A percentile compares a stretch with the other conserved stretches of the same genome.
These are phyloP conservation scores for Schizochytrium sp. DNA, from an alignment of 108 stramenopile species.

Conservation along the genomic window DNA sequence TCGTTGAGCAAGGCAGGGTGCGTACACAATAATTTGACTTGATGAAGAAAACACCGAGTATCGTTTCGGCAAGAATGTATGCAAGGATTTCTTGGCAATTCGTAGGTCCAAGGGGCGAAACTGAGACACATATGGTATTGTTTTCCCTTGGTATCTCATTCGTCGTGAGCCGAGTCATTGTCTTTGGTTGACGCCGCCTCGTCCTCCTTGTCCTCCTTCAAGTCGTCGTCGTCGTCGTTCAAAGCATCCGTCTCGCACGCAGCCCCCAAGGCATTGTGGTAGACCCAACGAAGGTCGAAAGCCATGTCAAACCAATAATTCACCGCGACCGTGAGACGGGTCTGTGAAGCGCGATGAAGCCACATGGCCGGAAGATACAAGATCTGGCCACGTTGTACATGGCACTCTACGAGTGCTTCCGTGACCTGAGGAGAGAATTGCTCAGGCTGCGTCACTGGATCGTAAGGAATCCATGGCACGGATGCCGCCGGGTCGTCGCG, in stretches of 20 bases:
- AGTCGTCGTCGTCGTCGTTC: neutral
- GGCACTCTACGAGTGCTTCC: neutral
- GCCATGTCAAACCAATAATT: slow-evolving; percentile 94
- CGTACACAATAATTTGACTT: too few species aligned
- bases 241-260: too few species aligned
- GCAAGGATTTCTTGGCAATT: too few species aligned
- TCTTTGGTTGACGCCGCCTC: too few species aligned
- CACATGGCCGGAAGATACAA: slow-evolving; percentile 84
- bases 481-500: neutral
- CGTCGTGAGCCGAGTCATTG: too few species aligned
- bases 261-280: neutral
- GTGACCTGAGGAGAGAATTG: slow-evolving; percentile 26
- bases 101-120: too few species aligned
- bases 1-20: too few species aligned
- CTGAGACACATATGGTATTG: too few species aligned
- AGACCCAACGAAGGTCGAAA: slow-evolving; percentile 53
- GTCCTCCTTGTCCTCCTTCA: too few species aligned
- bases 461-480: slow-evolving; percentile 35
- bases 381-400: slow-evolving; percentile 48
- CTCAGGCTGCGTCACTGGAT: slow-evolving; percentile 28
- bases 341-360: slow-evolving; percentile 87
- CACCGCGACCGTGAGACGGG: slow-evolving; percentile 74
- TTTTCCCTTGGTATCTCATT: too few species aligned
- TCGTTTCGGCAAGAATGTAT: too few species aligned
- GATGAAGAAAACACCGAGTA: too few species aligned